phyloP scores from a whole-genome alignment of 306 rosid species.

The Notholithocarpus densiflorus region DNA sequence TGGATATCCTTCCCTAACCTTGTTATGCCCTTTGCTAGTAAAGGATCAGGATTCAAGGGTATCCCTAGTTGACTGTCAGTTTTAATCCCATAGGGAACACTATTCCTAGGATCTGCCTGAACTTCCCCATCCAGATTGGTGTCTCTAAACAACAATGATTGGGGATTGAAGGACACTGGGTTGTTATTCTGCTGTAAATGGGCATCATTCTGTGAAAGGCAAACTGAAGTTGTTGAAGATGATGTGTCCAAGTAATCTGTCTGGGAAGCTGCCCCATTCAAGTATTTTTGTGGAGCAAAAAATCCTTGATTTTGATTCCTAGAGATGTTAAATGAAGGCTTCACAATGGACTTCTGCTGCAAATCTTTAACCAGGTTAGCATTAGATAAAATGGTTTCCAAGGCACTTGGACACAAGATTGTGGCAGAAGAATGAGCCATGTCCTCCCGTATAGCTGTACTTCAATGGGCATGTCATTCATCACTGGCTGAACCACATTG shows the following conservation, averaged over 20 bases:
- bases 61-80: conserved; percentile 53
- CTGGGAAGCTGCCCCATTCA: conserved; percentile 44
- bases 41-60: conserved; percentile 60
- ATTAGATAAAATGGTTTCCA: conserved; percentile 59
- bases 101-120: conserved; percentile 60
- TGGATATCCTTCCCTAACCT: conserved; percentile 56
- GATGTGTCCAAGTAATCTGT: conserved; percentile 92
- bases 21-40: conserved; percentile 54
- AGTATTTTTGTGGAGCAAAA: conserved; percentile 49
- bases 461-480: conserved; percentile 46
- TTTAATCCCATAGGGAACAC: conserved; percentile 49
- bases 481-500: conserved; percentile 46
- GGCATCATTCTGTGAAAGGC: conserved; percentile 73
- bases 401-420: conserved; percentile 46
- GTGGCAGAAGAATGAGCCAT: conserved; percentile 75
- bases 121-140: conserved; percentile 65
- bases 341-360: conserved; percentile 62
- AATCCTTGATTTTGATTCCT: conserved; percentile 66
- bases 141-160: conserved; percentile 64
- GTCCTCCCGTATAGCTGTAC: conserved; percentile 50
- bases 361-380: conserved; percentile 55
- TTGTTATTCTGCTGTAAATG: conserved; percentile 63
- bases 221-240: conserved; percentile 84
- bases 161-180: conserved; percentile 63
- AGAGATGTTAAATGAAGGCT: conserved; percentile 62